Base-by-base conservation (phyloP, 805 yeast species). In the Yarrowia sp. region DNA sequence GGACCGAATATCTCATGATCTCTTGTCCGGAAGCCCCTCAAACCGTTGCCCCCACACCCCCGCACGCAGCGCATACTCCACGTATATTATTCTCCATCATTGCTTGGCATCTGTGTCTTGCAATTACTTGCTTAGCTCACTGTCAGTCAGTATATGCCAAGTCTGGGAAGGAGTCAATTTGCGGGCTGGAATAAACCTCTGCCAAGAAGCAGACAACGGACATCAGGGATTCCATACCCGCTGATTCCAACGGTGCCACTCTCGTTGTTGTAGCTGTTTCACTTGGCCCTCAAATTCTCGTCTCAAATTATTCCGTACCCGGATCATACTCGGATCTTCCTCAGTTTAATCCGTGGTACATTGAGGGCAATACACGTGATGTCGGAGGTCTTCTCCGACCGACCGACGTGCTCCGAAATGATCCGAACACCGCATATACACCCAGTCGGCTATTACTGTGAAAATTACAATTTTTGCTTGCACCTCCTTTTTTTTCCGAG, bases 81-180 rank as follows among this genome's bases (percentile, higher is more conserved):
- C 48, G 26, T 45, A 19, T 45, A 45, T 45, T 45, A 5, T 19
- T 22, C 35, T 35, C 35, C 50, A 35, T 46, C 22, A 22, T 46
- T 19, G 32, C 50, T 46, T 46, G 50, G 50, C 50, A 46, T 8
- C 15, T 22, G 3, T 11, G 50, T 46, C 8, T 5, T 1, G 22
- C 11, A 5, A 8, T 10, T 11, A 46, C 48, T 26, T 45, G 50
- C 50, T 46, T 46, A 46, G 50, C 35, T 22, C 50, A 22, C 50
- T n/a, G 50, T 46, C 50, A 46, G 50, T 46, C 50, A 46, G 50
- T 35, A 46, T 46, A 9, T 38, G 50, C 50, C 50, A 46, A 46
- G 50, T n/a, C 22, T 5, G 11, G 15, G 12, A 5, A 12, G 10
- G 12, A 45, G 22, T 45, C 48, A 45, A 45, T 45, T 45, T 12